These are phyloP conservation scores for Exophiala sp. DNA, from an alignment of 2,329 filamentous ascomycete genomes.

Conservation along the genomic window DNA sequence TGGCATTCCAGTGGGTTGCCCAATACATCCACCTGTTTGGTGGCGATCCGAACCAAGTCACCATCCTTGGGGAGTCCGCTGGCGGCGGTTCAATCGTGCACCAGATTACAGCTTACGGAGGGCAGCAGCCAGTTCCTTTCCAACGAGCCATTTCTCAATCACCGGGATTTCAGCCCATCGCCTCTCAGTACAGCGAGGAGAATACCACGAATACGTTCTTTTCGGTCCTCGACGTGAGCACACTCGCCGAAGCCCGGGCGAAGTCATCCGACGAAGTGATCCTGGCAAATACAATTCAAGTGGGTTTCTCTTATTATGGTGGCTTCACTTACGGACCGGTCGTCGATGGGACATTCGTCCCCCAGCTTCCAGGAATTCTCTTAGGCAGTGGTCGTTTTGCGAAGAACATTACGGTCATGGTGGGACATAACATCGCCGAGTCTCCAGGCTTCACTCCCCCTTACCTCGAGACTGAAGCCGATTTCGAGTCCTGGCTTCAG, in stretches of 20 bases:
- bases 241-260: constrained; percentile 43
- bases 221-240: constrained; percentile 40
- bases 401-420: constrained; percentile 44
- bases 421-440: constrained; percentile 45
- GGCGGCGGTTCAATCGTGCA: constrained; percentile 55
- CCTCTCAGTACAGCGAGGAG: constrained; percentile 38
- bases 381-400: constrained; percentile 42
- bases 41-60: constrained; percentile 50
- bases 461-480: constrained; percentile 28
- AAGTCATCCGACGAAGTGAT: constrained; percentile 41
- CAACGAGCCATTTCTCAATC: constrained; percentile 45
- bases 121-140: constrained; percentile 33
- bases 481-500: constrained; percentile 26
- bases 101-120: constrained; percentile 54
- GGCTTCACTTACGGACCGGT: constrained; percentile 45
- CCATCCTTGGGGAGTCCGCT: constrained; percentile 51
- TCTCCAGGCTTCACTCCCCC: constrained; percentile 41
- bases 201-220: constrained; percentile 40
- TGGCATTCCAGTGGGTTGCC: constrained; percentile 59
- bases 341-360: constrained; percentile 51
- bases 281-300: constrained; percentile 43
- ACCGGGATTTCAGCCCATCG: constrained; percentile 37
- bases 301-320: constrained; percentile 38
- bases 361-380: constrained; percentile 46
- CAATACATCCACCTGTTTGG: constrained; percentile 54